Evolutionary conservation across 148 eudicot species (phyloP).

Genomic region (Rhododendron simsii): DNA sequence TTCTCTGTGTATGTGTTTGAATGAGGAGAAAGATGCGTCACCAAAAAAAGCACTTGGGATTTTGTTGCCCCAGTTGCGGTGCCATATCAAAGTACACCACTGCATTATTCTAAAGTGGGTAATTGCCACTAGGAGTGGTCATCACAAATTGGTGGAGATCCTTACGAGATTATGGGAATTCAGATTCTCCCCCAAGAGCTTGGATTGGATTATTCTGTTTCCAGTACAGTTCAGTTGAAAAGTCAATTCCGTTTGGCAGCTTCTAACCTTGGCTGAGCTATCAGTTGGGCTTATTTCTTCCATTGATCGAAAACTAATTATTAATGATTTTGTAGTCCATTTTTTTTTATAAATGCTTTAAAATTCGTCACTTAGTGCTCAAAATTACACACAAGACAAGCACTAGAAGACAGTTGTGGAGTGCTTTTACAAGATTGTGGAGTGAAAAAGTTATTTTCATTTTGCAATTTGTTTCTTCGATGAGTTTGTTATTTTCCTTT

Average conservation of each 20-base stretch:
- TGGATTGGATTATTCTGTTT: background rate
- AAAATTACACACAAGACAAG: background rate
- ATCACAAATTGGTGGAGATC: background rate
- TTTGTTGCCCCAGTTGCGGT: background rate
- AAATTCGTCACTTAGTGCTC: too few relatives aligned
- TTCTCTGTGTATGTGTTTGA: constrained; percentile 14
- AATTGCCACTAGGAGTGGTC: constrained; percentile 21
- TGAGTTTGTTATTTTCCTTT: too few relatives aligned
- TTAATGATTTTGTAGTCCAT: too few relatives aligned
- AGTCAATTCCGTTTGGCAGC: constrained; percentile 1
- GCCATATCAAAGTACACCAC: background rate
- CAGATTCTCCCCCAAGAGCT: background rate
- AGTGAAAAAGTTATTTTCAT: too few relatives aligned
- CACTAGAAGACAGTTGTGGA: background rate
- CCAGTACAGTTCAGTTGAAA: background rate
- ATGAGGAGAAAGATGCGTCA: constrained; percentile 15
- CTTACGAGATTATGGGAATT: background rate
- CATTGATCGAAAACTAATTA: background rate
- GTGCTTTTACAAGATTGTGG: background rate
- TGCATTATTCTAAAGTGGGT: constrained; percentile 12
- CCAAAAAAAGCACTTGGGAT: background rate
- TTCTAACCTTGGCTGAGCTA: background rate
- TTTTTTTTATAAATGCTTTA: too few relatives aligned
- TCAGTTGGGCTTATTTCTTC: too few relatives aligned
- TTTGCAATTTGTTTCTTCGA: too few relatives aligned